A percentile compares a stretch with the other conserved stretches of the same genome.
Conservation (phyloP, 495 filamentous ascomycete species). For the Hypoxylon intermedium region DNA sequence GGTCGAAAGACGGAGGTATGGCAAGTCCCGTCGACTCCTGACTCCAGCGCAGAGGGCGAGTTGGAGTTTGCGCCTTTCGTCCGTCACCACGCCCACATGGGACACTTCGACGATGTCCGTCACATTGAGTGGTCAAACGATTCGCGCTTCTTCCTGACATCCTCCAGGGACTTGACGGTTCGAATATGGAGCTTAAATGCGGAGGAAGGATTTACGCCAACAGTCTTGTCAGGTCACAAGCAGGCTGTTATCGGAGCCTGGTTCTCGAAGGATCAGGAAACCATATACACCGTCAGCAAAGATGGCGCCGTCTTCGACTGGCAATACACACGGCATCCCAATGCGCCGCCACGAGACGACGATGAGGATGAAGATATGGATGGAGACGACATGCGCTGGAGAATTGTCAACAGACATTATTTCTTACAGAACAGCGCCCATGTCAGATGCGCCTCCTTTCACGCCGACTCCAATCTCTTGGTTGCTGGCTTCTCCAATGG, state of each 20-base stretch:
- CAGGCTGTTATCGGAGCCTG: conserved; percentile 86
- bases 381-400: conserved; percentile 73
- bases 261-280: conserved; percentile 92
- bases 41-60: conserved; percentile 75
- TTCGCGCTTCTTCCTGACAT: conserved; percentile 89
- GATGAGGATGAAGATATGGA: conserved; percentile 67
- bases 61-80: conserved; percentile 93
- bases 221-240: conserved; percentile 85
- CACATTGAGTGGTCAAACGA: conserved; percentile 93
- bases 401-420: conserved; percentile 84
- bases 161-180: conserved; percentile 89
- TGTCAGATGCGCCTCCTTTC: conserved; percentile 86
- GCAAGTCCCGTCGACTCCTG: conserved; percentile 90
- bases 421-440: conserved; percentile 91
- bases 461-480: conserved; percentile 82
- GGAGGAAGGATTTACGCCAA: conserved; percentile 87
- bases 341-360: conserved; percentile 58
- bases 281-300: conserved; percentile 64
- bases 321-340: conserved; percentile 68
- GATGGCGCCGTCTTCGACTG: conserved; percentile 65
- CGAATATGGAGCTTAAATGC: conserved; percentile 92
- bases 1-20: conserved; percentile 92
- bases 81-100: conserved; percentile 80
- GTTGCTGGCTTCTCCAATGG: conserved; percentile 95
- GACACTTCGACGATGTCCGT: conserved; percentile 85